A percentile compares a stretch with the other conserved stretches of the same genome.
Evolutionary conservation across 257 asterid species (phyloP).

Genomic region (Solanum rostratum): DNA sequence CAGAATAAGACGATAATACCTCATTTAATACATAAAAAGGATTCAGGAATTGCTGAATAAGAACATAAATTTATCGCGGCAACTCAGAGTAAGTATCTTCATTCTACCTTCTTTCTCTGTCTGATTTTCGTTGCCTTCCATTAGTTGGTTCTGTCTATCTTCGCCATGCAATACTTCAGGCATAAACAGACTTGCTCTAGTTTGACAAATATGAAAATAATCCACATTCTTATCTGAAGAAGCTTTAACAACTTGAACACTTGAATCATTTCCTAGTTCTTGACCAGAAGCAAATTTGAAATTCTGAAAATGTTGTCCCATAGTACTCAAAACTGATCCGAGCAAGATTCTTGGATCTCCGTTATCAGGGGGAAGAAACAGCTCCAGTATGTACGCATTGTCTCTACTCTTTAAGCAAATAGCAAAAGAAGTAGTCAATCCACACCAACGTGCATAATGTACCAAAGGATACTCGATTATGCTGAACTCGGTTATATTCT

Average conservation of each 20-base stretch:
- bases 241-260: slow-evolving; percentile 45
- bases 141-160: background rate
- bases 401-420: slow-evolving; percentile 66
- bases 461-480: slow-evolving; percentile 86
- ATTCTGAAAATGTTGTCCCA: slow-evolving; percentile 65
- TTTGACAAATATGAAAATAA: background rate
- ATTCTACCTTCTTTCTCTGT: background rate
- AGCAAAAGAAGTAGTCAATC: slow-evolving; percentile 59
- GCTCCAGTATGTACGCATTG: slow-evolving; percentile 62
- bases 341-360: slow-evolving; percentile 36
- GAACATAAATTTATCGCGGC: background rate
- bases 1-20: background rate
- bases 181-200: slow-evolving; percentile 15
- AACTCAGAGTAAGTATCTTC: background rate
- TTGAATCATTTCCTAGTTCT: slow-evolving; percentile 56
- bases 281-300: slow-evolving; percentile 73
- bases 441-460: slow-evolving; percentile 83
- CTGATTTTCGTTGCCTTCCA: background rate
- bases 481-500: slow-evolving; percentile 55
- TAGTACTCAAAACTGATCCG: slow-evolving; percentile 54
- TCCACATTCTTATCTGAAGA: slow-evolving; percentile 15
- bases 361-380: slow-evolving; percentile 47
- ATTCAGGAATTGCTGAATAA: background rate
- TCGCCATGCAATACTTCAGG: slow-evolving; percentile 16
- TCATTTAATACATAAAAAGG: background rate